Conservation (phyloP, 495 filamentous ascomycete species). For the Symbiotaphrina buchneri region DNA sequence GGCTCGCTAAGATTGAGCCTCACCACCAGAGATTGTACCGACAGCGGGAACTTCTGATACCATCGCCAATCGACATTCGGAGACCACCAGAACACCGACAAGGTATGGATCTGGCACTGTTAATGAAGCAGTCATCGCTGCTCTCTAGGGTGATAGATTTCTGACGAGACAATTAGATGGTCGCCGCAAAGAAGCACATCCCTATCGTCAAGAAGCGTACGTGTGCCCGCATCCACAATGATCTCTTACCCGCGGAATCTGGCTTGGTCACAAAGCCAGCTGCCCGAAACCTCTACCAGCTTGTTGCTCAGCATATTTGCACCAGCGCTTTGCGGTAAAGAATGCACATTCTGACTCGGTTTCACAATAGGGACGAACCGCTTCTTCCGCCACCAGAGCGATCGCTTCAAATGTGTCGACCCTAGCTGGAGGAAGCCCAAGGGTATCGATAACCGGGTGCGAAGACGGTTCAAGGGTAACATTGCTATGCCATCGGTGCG, state of each 20-base stretch:
- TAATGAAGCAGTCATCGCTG: conserved; percentile 1
- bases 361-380: conserved; percentile 45
- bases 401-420: conserved; percentile 78
- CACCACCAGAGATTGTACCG: no score
- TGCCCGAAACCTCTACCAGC: no score
- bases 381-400: conserved; percentile 92
- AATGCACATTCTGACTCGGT: conserved; percentile 3
- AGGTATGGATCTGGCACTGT: conserved; percentile 13
- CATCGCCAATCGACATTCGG: conserved; percentile 10
- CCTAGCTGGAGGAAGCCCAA: conserved; percentile 94
- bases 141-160: conserved; percentile 13
- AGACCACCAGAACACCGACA: conserved; percentile 21
- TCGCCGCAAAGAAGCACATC: conserved; percentile 94
- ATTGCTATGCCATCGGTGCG: conserved; percentile 96
- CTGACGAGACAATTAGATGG: no score
- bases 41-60: no score
- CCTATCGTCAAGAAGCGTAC: conserved; percentile 99
- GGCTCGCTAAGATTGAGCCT: no score
- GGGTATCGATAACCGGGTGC: conserved; percentile 90
- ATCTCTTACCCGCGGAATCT: no score
- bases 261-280: no score
- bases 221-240: conserved; percentile 22
- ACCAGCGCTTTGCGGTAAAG: conserved; percentile 1
- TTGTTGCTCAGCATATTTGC: no score
- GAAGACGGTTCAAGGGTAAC: conserved; percentile 83